Conservation (phyloP, 805 yeast species). For the Priceomyces melissophilus region DNA sequence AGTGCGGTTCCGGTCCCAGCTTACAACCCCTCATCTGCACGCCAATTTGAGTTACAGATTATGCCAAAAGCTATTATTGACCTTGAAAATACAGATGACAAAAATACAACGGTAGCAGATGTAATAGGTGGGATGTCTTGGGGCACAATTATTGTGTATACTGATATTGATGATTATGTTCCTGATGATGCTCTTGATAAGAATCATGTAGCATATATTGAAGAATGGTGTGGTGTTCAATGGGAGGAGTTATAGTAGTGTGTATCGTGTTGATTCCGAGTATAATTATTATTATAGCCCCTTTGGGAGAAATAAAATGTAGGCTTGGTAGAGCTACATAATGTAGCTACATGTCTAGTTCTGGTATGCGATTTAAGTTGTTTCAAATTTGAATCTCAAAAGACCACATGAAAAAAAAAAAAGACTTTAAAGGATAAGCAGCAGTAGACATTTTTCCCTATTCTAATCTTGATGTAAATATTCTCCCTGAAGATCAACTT, state of each 20-base stretch:
- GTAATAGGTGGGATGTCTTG: constrained; percentile 87
- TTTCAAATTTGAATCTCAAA: too few species aligned
- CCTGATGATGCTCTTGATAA: constrained; percentile 50
- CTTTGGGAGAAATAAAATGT: too few species aligned
- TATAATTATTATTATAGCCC: too few species aligned
- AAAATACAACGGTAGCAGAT: constrained; percentile 22
- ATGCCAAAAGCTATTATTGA: constrained; percentile 93
- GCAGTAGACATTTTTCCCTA: too few species aligned
- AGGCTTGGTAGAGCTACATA: too few species aligned
- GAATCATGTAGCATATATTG: constrained; percentile 71
- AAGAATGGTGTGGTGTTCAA: constrained; percentile 81
- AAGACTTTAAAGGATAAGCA: too few species aligned
- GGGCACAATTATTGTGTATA: constrained; percentile 88
- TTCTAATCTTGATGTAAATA: too few species aligned
- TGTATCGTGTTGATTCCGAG: too few species aligned
- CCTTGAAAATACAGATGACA: constrained; percentile 50
- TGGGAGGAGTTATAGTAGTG: constrained; percentile 53
- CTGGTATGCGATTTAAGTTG: too few species aligned
- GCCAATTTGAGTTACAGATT: constrained; percentile 81
- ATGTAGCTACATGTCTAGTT: too few species aligned
- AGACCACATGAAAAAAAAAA: too few species aligned
- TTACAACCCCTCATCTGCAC: constrained; percentile 53
- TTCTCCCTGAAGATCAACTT: too few species aligned
- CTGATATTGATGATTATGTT: constrained; percentile 64
- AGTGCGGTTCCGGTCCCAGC: constrained; percentile 48